Evolutionary conservation across 2,329 filamentous ascomycete genomes (phyloP).

Genomic region (Ophiostoma pallidulum): DNA sequence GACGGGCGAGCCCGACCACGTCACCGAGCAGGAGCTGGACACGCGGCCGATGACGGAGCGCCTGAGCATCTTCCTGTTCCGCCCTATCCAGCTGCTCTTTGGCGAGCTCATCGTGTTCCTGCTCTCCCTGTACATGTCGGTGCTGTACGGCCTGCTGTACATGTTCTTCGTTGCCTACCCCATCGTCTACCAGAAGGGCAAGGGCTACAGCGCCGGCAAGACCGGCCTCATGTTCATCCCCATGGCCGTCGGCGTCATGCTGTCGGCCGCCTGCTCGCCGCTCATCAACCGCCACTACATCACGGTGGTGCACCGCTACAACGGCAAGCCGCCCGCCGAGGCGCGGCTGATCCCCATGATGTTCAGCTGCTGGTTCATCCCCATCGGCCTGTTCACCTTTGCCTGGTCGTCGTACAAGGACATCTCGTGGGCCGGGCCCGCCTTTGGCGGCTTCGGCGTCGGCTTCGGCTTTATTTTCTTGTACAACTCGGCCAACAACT

Average conservation of each 20-base stretch:
- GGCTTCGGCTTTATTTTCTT: slow-evolving; percentile 78
- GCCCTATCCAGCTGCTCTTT: slow-evolving; percentile 80
- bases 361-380: slow-evolving; percentile 62
- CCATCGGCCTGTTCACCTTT: slow-evolving; percentile 40
- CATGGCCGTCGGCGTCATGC: slow-evolving; percentile 60
- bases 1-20: slow-evolving; percentile 56
- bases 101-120: slow-evolving; percentile 76
- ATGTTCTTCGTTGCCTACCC: slow-evolving; percentile 68
- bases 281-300: slow-evolving; percentile 77
- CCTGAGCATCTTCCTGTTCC: slow-evolving; percentile 63
- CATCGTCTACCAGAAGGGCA: slow-evolving; percentile 67
- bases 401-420: slow-evolving; percentile 54
- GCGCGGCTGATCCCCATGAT: slow-evolving; percentile 75
- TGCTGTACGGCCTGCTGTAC: slow-evolving; percentile 65
- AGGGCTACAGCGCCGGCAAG: slow-evolving; percentile 63
- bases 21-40: slow-evolving; percentile 76
- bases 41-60: slow-evolving; percentile 58
- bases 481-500: slow-evolving; percentile 71
- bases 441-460: slow-evolving; percentile 60
- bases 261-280: slow-evolving; percentile 57
- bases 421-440: slow-evolving; percentile 62
- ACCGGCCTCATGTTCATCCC: slow-evolving; percentile 86
- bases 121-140: slow-evolving; percentile 76
- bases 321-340: slow-evolving; percentile 68
- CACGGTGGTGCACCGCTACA: slow-evolving; percentile 48